A percentile compares a stretch with the other conserved stretches of the same genome.
These are phyloP conservation scores for Tanozyma kutaoensis DNA, from an alignment of 805 yeast genomes.

Conservation along the genomic window DNA sequence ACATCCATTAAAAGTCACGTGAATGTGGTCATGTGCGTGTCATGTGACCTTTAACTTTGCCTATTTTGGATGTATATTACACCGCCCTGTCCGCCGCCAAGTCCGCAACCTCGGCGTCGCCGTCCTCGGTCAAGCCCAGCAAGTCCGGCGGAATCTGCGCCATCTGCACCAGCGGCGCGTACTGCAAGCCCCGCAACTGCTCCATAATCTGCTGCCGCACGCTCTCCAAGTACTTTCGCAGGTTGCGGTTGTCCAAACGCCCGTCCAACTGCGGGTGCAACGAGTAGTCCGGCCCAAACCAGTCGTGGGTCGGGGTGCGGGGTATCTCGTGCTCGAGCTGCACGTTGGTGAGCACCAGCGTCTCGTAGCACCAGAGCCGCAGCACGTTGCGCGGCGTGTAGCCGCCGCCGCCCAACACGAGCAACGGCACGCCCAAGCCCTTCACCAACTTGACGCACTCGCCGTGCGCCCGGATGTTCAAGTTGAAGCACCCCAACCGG, in stretches of 20 bases:
- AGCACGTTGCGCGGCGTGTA: constrained; percentile 94
- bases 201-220: constrained; percentile 66
- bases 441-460: constrained; percentile 87
- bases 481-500: constrained; percentile 85
- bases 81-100: constrained; percentile 19
- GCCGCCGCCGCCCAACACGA: constrained; percentile 96
- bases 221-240: constrained; percentile 71
- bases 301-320: constrained; percentile 59
- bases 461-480: constrained; percentile 88
- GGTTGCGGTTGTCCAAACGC: constrained; percentile 60
- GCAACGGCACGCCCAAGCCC: constrained; percentile 79
- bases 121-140: constrained; percentile 29
- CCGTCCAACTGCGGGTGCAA: constrained; percentile 59
- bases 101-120: constrained; percentile 23
- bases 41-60: too few species aligned
- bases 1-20: too few species aligned
- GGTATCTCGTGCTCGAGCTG: constrained; percentile 42
- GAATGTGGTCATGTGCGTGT: too few species aligned
- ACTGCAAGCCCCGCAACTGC: constrained; percentile 66
- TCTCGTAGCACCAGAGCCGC: constrained; percentile 92
- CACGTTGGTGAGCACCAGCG: constrained; percentile 61
- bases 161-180: constrained; percentile 94
- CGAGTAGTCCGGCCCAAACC: constrained; percentile 85
- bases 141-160: constrained; percentile 70
- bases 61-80: too few species aligned